Conservation (phyloP, 768 basidiomycete genomes). For the Nidularia pulvinata region DNA sequence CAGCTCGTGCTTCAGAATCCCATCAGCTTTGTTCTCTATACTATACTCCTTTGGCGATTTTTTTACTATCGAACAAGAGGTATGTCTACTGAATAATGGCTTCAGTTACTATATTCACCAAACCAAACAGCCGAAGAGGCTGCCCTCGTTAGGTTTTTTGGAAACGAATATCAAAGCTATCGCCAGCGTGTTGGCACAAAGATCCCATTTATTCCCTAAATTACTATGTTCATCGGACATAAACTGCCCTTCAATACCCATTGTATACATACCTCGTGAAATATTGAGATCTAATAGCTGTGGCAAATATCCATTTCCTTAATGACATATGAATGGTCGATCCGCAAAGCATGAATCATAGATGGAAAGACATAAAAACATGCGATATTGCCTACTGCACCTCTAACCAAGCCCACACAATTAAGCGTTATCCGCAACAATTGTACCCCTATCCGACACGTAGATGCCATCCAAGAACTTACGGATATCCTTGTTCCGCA, state of each 20-base stretch:
- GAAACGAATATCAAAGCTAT: conserved; percentile 82
- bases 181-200: conserved; percentile 76
- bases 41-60: conserved; percentile 78
- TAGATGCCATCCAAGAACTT: conserved; percentile 98
- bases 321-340: neutral
- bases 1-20: conserved; percentile 92
- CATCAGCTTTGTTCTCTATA: conserved; percentile 65
- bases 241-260: neutral
- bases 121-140: conserved; percentile 71
- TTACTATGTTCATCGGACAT: neutral
- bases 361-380: too few species aligned
- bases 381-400: too few species aligned
- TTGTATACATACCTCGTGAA: neutral
- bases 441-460: conserved; percentile 80
- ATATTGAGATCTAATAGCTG: neutral
- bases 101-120: too few species aligned
- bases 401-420: conserved; percentile 2
- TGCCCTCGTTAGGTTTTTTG: conserved; percentile 85
- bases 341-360: neutral
- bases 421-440: conserved; percentile 41
- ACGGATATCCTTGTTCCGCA: conserved; percentile 99
- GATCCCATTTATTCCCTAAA: conserved; percentile 82
- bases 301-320: neutral
- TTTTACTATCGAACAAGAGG: conserved; percentile 81
- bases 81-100: conserved; percentile 30